Percentiles rank a stretch among this genome's conserved stretches.
Conservation (phyloP, 2,329 filamentous ascomycete species). For the Pseudomassariella vexata region DNA sequence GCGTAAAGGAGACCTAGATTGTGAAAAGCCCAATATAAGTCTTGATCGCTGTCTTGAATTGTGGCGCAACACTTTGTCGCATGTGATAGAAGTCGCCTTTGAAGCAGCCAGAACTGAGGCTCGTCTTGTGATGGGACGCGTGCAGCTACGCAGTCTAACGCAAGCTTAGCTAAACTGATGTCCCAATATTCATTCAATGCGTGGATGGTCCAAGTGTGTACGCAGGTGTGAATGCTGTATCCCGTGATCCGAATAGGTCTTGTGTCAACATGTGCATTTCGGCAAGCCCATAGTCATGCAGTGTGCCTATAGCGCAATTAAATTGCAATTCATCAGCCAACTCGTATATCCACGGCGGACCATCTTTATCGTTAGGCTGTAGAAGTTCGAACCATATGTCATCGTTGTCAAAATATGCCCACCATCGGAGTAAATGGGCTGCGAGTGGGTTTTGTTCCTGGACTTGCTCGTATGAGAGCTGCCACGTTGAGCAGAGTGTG, state of each 20-base stretch:
- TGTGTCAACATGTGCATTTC: constrained; percentile 1
- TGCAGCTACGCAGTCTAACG: constrained; percentile 11
- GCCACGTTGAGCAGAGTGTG: constrained; percentile 30
- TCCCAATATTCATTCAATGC: constrained; percentile 11
- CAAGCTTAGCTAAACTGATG: constrained; percentile 5
- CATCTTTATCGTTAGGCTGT: background rate
- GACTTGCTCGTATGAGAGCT: constrained; percentile 31
- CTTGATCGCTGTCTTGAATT: constrained; percentile 5
- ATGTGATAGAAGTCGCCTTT: constrained; percentile 14
- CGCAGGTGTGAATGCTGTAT: constrained; percentile 19
- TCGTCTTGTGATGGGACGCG: constrained; percentile 7
- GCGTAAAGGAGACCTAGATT: constrained; percentile 6
- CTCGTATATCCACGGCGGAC: constrained; percentile 4
- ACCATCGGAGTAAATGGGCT: constrained; percentile 9
- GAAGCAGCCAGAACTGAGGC: constrained; percentile 9
- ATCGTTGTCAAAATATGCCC: constrained; percentile 11
- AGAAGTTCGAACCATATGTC: constrained; percentile 12
- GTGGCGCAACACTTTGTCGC: constrained; percentile 2
- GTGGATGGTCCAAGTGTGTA: constrained; percentile 16
- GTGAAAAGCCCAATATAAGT: constrained; percentile 8
- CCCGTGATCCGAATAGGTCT: constrained; percentile 1
- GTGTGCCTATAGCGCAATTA: constrained; percentile 5
- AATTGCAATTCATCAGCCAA: constrained; percentile 8
- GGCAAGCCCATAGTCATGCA: constrained; percentile 7
- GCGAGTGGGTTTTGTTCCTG: constrained; percentile 19